Base-by-base conservation (phyloP, 345 rosid species). In the Leavenworthia alabamica region DNA sequence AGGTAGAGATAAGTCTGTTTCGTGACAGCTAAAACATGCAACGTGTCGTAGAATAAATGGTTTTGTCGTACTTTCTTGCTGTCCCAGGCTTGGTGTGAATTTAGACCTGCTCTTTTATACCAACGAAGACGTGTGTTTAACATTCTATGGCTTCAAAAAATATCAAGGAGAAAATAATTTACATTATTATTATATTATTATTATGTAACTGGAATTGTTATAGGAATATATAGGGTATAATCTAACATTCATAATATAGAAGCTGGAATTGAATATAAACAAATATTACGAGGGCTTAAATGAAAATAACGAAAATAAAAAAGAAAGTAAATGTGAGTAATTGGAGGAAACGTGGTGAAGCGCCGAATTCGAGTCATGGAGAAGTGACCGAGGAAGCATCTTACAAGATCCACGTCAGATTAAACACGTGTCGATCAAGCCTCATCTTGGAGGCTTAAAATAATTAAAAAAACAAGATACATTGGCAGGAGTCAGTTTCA, bases 301-400 rank as follows among this genome's bases (percentile, higher is more conserved):
- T 39, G 12, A 24, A 0, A 60, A 68, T 31, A 23, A 50, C 0
- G 17, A 9, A 64, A 42, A 53, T 3, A 7, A 27, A 3, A 19
- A 9, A 64, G 16, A 35, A 64, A 14, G 36, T 2, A 52, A 3
- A 14, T 28, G 10, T 4, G 40, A 16, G 37, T 54, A 33, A 53
- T 32, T 4, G 46, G 41, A 13, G 3, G 48, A 68, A 61, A 69
- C 56, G 73, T 70, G 74, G 57, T 45, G 53, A 37, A 45, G 57
- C 74, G 74, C 68, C 74, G 63, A 45, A 70, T 36, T 69, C 49
- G 49, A 69, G 62, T 61, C 68, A 28, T 70, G 68, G 68, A 70
- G 68, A 62, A 62, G 44, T 69, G 20, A 61, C 62, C 73, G 62
- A 68, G 62, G 67, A 53, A 69, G 67, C 33, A 61, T 45, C 68